Evolutionary conservation across 2,329 filamentous ascomycete genomes (phyloP).

Genomic region (Epicoccum sorghinum): DNA sequence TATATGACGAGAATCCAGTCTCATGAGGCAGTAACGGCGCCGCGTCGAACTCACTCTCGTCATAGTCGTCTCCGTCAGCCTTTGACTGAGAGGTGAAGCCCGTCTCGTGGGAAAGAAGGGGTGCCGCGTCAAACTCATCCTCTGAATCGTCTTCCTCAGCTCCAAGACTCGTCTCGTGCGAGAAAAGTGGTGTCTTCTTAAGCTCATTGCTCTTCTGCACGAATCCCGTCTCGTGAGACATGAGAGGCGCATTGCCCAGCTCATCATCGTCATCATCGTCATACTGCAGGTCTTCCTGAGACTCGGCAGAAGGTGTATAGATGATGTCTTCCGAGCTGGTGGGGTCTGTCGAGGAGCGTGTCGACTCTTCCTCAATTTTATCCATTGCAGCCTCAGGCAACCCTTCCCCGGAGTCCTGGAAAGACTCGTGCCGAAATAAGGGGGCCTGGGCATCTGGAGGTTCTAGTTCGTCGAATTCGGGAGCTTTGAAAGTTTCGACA

Average conservation of each 20-base stretch:
- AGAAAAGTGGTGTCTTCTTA: slow-evolving; percentile 17
- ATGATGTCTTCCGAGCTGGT: slow-evolving; percentile 26
- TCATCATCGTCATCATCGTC: slow-evolving; percentile 6
- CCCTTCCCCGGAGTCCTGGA: slow-evolving; percentile 12
- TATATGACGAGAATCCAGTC: slow-evolving; percentile 27
- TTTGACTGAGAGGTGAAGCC: not conserved
- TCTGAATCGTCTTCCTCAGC: slow-evolving; percentile 5
- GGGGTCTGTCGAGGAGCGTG: slow-evolving; percentile 25
- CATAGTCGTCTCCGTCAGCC: slow-evolving; percentile 11
- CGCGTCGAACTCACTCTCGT: slow-evolving; percentile 32
- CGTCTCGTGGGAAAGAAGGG: slow-evolving; percentile 33
- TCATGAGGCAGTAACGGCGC: slow-evolving; percentile 49
- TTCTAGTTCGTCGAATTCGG: slow-evolving; percentile 25
- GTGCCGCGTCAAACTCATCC: slow-evolving; percentile 16
- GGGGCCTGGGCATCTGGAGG: slow-evolving; percentile 26
- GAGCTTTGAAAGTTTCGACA: slow-evolving; percentile 12
- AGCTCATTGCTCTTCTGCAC: slow-evolving; percentile 14
- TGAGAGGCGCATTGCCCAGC: slow-evolving; percentile 19
- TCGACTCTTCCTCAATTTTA: slow-evolving; percentile 28
- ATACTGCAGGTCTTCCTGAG: slow-evolving; percentile 8
- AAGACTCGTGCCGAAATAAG: slow-evolving; percentile 42
- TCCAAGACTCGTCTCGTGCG: slow-evolving; percentile 17
- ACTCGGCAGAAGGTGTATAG: slow-evolving; percentile 29
- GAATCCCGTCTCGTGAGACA: slow-evolving; percentile 28
- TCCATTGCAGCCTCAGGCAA: slow-evolving; percentile 17